These are phyloP conservation scores for Glutinoglossum americanum DNA, from an alignment of 495 filamentous ascomycete genomes.

Conservation along the genomic window DNA sequence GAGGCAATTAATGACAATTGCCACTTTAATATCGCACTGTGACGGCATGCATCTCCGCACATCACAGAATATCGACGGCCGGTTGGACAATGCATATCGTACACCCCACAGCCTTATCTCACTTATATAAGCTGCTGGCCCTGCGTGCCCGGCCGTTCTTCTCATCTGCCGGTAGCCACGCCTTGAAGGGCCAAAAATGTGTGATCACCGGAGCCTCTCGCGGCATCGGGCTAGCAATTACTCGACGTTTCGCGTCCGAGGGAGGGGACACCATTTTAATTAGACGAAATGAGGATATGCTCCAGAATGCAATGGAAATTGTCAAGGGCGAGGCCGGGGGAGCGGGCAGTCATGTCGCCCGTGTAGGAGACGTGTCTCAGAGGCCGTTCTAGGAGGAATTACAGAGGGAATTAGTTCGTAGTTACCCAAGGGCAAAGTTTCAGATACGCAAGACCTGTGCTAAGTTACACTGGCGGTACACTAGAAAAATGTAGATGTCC, in stretches of 20 bases:
- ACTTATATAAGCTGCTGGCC: neutral
- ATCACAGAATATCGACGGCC: neutral
- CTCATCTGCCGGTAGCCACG: neutral
- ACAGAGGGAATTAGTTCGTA: conserved; percentile 4
- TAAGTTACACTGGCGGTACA: neutral
- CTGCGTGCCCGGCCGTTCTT: neutral
- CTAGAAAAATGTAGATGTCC: conserved; percentile 32
- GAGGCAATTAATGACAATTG: too few species aligned
- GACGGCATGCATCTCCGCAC: too few species aligned
- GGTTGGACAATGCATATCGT: too few species aligned
- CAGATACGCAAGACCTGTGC: neutral
- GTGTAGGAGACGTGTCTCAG: neutral
- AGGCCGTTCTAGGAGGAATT: neutral
- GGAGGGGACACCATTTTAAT: conserved; percentile 37
- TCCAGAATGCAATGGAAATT: conserved; percentile 18
- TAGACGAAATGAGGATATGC: conserved; percentile 21
- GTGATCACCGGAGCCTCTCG: conserved; percentile 43
- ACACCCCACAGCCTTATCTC: neutral
- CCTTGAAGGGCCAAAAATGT: conserved; percentile 19
- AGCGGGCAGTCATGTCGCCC: neutral
- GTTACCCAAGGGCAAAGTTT: neutral
- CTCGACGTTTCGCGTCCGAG: conserved; percentile 38
- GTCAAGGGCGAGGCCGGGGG: conserved; percentile 1
- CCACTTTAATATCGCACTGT: too few species aligned
- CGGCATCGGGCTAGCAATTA: conserved; percentile 48